These are phyloP conservation scores for Inga laurina DNA, from an alignment of 306 rosid genomes.

Conservation along the genomic window DNA sequence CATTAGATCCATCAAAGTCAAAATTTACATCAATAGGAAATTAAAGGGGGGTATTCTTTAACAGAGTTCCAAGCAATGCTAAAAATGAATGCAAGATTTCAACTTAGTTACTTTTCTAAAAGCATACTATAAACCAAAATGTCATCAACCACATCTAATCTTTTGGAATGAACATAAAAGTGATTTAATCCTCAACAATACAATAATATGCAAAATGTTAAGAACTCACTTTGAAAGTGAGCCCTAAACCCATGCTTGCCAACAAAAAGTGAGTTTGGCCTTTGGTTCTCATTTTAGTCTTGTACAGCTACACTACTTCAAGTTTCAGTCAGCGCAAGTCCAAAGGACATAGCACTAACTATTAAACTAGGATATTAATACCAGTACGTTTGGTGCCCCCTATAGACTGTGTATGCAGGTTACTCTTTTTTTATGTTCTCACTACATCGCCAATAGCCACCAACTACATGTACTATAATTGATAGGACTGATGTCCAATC, in stretches of 20 bases:
- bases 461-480: not conserved
- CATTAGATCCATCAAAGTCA: not conserved
- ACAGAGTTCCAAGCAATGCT: not conserved
- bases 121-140: not conserved
- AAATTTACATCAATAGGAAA: constrained; percentile 18
- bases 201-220: not conserved
- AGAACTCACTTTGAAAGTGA: not conserved
- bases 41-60: not conserved
- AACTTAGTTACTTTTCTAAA: not conserved
- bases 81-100: not conserved
- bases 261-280: not conserved
- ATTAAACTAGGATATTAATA: not conserved
- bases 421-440: not conserved
- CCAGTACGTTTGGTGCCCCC: constrained; percentile 9
- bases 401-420: not conserved
- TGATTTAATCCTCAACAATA: not conserved
- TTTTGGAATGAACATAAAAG: not conserved
- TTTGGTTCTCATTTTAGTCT: not conserved
- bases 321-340: not conserved
- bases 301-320: not conserved
- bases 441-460: not conserved
- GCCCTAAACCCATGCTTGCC: not conserved
- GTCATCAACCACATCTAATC: not conserved
- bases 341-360: not conserved
- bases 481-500: not conserved